phyloP scores from a whole-genome alignment of 106 monocot genomes.

The Phalaenopsis equestris region DNA sequence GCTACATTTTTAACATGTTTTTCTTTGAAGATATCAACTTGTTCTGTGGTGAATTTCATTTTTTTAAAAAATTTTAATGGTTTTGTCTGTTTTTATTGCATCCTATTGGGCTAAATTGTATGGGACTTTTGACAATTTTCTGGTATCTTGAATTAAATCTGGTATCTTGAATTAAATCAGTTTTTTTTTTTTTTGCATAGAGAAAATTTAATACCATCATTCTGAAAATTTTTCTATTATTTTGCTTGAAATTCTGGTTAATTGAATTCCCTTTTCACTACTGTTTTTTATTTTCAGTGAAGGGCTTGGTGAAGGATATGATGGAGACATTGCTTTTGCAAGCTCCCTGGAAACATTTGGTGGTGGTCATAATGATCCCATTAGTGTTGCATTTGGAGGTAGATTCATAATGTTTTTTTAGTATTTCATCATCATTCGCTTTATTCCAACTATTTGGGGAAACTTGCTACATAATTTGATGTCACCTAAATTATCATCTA shows the following conservation, averaged over 20 bases:
- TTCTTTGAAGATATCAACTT: neutral
- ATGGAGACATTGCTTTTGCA: slow-evolving; percentile 95
- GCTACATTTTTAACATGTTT: neutral
- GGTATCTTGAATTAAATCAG: neutral
- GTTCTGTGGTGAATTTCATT: neutral
- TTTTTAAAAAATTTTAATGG: neutral
- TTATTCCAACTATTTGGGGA: neutral
- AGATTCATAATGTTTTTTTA: neutral
- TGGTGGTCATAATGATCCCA: slow-evolving; percentile 91
- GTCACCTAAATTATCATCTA: neutral
- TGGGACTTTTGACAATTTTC: neutral
- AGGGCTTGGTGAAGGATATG: slow-evolving; percentile 92
- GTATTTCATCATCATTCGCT: neutral
- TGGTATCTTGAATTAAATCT: neutral
- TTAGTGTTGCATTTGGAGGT: slow-evolving; percentile 99
- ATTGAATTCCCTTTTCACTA: neutral
- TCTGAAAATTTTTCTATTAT: neutral
- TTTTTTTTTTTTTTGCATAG: neutral
- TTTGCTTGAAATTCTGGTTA: neutral
- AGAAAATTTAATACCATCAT: neutral
- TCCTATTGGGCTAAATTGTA: neutral
- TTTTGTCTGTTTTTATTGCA: neutral
- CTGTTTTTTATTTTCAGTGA: slow-evolving; percentile 40
- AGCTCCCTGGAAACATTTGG: slow-evolving; percentile 89
- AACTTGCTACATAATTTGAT: neutral